Evolutionary conservation across 108 stramenopile genomes (phyloP).

Genomic region (Nitzschia sp.): DNA sequence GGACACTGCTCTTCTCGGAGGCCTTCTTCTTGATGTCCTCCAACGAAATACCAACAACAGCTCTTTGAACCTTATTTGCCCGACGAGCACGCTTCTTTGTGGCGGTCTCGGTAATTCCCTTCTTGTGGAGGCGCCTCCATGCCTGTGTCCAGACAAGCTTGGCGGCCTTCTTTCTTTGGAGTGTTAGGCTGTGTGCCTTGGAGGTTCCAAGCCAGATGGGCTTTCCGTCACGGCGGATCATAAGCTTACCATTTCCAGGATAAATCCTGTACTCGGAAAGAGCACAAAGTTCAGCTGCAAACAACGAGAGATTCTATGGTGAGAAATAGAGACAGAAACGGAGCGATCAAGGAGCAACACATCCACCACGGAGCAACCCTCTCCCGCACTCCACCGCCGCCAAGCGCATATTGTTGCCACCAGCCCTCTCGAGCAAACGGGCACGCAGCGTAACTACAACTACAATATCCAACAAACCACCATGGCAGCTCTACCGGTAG

Average conservation of each 20-base stretch:
- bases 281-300: slow-evolving; percentile 93
- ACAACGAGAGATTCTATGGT: too few relatives aligned
- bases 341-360: not conserved
- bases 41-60: slow-evolving; percentile 95
- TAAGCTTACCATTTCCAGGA: slow-evolving; percentile 98
- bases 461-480: not conserved
- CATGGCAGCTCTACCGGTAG: slow-evolving; percentile 1
- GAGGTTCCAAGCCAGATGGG: slow-evolving; percentile 92
- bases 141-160: slow-evolving; percentile 99
- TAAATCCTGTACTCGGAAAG: slow-evolving; percentile 99
- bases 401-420: not conserved
- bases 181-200: slow-evolving; percentile 93
- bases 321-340: not conserved
- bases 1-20: slow-evolving; percentile 76
- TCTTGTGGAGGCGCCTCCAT: slow-evolving; percentile 99
- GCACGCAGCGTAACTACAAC: not conserved
- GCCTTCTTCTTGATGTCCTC: slow-evolving; percentile 98
- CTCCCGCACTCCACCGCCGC: not conserved
- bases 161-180: slow-evolving; percentile 98
- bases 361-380: not conserved
- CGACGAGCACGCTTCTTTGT: slow-evolving; percentile 89
- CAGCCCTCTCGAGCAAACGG: not conserved
- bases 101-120: slow-evolving; percentile 90
- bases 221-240: slow-evolving; percentile 98
- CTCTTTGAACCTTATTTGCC: slow-evolving; percentile 92